phyloP scores from a whole-genome alignment of 2,329 filamentous ascomycete species.

The Hymenoscyphus fructigenus region DNA sequence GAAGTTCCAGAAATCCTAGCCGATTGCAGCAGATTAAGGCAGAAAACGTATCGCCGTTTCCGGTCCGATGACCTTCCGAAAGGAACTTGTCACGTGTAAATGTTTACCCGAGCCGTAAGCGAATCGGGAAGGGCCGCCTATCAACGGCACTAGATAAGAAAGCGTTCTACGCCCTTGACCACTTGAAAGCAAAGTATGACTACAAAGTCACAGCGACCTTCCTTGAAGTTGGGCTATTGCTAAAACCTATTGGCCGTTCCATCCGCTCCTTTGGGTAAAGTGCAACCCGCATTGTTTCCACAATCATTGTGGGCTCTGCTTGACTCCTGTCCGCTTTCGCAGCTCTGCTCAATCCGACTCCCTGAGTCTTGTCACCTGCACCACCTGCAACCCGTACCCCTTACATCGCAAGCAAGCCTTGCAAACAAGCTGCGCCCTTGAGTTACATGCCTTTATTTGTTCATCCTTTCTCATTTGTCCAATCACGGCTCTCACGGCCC shows the following conservation, averaged over 20 bases:
- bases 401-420: background rate
- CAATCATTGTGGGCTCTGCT: background rate
- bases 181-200: background rate
- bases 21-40: too few species aligned
- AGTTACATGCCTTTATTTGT: background rate
- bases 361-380: background rate
- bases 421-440: too few species aligned
- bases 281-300: too few species aligned
- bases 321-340: background rate
- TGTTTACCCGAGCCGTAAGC: background rate
- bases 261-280: too few species aligned
- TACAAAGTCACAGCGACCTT: background rate
- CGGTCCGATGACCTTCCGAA: too few species aligned
- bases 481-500: background rate
- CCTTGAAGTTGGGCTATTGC: background rate
- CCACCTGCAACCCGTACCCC: background rate
- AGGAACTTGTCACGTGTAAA: too few species aligned
- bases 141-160: slow-evolving; percentile 1
- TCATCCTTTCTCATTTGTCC: background rate
- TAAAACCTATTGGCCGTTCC: background rate
- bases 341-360: background rate
- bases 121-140: background rate
- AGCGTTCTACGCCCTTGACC: background rate
- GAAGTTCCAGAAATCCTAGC: too few species aligned
- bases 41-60: too few species aligned